Percentiles rank a stretch among this genome's conserved stretches.
These are phyloP conservation scores for Laetiporus sulphureus DNA, from an alignment of 1,284 basidiomycete genomes.

Conservation along the genomic window DNA sequence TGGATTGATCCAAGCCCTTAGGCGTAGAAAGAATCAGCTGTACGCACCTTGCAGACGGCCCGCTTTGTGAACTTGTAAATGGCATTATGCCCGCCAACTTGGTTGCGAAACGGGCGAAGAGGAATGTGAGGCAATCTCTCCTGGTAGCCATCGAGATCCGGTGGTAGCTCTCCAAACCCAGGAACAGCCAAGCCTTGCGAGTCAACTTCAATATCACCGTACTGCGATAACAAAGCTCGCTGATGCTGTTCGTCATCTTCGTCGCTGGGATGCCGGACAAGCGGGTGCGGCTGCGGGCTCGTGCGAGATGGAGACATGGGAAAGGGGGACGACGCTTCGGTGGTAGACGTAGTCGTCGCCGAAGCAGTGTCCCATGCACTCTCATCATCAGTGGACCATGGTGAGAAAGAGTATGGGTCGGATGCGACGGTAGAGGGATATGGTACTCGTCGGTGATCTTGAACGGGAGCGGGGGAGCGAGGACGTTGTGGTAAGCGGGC, in stretches of 20 bases:
- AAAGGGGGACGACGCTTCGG: slow-evolving; percentile 38
- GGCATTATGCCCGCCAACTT: slow-evolving; percentile 94
- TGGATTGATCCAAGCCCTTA: neutral
- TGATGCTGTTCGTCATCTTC: slow-evolving; percentile 29
- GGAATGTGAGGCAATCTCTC: slow-evolving; percentile 84
- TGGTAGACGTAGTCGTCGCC: slow-evolving; percentile 49
- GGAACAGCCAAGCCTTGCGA: slow-evolving; percentile 25
- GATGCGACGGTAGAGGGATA: slow-evolving; percentile 26
- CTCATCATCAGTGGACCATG: slow-evolving; percentile 73
- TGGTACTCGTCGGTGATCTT: slow-evolving; percentile 1
- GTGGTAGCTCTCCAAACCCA: slow-evolving; percentile 15
- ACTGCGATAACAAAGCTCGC: slow-evolving; percentile 18
- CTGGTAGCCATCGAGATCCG: slow-evolving; percentile 35
- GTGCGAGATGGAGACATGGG: slow-evolving; percentile 28
- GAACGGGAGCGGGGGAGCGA: slow-evolving; percentile 14
- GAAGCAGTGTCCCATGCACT: slow-evolving; percentile 70
- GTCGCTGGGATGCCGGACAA: slow-evolving; percentile 27
- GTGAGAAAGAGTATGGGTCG: slow-evolving; percentile 33
- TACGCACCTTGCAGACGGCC: slow-evolving; percentile 93
- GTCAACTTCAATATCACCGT: slow-evolving; percentile 18
- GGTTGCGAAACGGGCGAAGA: slow-evolving; percentile 92
- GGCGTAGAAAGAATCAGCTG: slow-evolving; percentile 7
- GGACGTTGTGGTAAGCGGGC: slow-evolving; percentile 13
- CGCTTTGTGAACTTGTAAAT: slow-evolving; percentile 98
- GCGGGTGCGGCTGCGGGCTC: slow-evolving; percentile 23